These are phyloP conservation scores for Fagopyrum esculentum DNA, from an alignment of 148 eudicot genomes.

Conservation along the genomic window DNA sequence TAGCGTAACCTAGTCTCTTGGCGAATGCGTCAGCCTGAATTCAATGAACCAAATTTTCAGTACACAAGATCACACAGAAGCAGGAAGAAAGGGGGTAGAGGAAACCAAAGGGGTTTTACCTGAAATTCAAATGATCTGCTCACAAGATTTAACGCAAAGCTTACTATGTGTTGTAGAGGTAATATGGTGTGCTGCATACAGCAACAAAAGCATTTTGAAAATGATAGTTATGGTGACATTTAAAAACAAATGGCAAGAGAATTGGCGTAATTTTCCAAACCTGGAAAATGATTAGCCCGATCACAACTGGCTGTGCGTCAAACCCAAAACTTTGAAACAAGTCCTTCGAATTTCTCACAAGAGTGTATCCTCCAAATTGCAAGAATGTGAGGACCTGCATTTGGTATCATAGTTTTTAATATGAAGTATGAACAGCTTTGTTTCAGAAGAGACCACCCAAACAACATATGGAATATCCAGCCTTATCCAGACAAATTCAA, in stretches of 20 bases:
- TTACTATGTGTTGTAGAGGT: constrained; percentile 91
- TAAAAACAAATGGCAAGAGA: not conserved
- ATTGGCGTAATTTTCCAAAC: constrained; percentile 21
- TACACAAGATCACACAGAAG: not conserved
- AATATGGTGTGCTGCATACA: constrained; percentile 85
- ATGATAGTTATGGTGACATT: not conserved
- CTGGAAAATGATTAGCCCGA: constrained; percentile 97
- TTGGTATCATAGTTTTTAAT: constrained; percentile 5
- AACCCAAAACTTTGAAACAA: constrained; percentile 94
- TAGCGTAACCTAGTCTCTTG: constrained; percentile 73
- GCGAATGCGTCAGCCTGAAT: constrained; percentile 98
- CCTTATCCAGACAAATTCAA: not conserved
- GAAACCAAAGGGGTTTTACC: constrained; percentile 34
- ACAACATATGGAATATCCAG: not conserved
- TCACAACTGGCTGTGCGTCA: constrained; percentile 90
- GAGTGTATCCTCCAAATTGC: constrained; percentile 97
- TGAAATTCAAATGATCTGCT: constrained; percentile 97
- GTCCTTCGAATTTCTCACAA: constrained; percentile 94
- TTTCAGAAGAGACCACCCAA: not conserved
- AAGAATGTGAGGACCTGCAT: constrained; percentile 78
- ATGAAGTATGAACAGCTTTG: not conserved
- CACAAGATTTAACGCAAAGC: constrained; percentile 85
- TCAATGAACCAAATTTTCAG: constrained; percentile 13
- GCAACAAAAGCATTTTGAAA: not conserved
- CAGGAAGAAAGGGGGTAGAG: not conserved